phyloP scores from a whole-genome alignment of 352 stramenopile species.

The Globisporangium iwayamae region DNA sequence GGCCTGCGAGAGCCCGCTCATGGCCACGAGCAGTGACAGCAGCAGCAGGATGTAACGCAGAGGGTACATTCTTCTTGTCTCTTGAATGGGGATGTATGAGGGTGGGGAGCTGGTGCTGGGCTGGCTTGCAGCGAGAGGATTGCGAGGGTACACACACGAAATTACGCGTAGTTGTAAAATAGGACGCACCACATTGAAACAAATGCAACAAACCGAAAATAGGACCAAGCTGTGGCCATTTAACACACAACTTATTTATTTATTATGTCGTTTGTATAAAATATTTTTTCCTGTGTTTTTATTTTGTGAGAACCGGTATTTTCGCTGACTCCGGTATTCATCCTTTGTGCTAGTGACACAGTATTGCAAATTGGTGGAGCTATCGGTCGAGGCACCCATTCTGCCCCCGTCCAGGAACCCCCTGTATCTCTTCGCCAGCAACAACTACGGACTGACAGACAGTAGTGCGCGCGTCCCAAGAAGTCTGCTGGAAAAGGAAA shows the following conservation, averaged over 20 bases:
- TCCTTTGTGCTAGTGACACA: not conserved
- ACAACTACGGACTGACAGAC: not conserved
- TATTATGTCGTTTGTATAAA: no score
- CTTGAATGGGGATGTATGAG: not conserved
- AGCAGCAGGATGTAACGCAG: slow-evolving; percentile 84
- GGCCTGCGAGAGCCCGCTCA: slow-evolving; percentile 79
- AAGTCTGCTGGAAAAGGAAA: not conserved
- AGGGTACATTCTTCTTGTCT: slow-evolving; percentile 54
- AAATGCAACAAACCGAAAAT: no score
- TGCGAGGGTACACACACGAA: not conserved
- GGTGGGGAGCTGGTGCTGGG: not conserved
- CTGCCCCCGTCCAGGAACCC: not conserved
- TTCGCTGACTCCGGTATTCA: no score
- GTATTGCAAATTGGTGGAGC: not conserved
- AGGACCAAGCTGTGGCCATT: no score
- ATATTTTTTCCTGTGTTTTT: no score
- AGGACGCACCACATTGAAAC: no score
- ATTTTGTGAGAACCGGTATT: no score
- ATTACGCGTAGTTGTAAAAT: no score
- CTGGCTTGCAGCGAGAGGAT: slow-evolving; percentile 5
- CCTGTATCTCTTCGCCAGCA: slow-evolving; percentile 2
- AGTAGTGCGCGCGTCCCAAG: not conserved
- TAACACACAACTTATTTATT: no score
- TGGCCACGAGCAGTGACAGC: slow-evolving; percentile 79
- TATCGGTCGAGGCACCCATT: not conserved